Evolutionary conservation across 2,329 filamentous ascomycete genomes (phyloP).

Genomic region (Lasiodiplodia gonubiensis): DNA sequence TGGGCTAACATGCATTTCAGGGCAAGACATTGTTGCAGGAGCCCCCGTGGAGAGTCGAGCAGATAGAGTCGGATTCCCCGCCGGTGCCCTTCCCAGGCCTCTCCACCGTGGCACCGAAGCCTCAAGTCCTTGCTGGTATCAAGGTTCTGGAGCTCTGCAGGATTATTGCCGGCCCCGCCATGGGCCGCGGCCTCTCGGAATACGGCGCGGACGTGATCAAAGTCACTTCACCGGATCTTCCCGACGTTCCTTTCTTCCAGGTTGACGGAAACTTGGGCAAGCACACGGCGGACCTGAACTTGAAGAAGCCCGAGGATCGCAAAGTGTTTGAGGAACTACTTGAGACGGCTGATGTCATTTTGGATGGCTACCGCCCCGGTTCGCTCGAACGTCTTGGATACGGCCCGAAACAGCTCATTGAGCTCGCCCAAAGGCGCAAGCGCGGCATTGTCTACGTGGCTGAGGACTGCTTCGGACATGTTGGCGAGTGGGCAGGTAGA

Average conservation of each 20-base stretch:
- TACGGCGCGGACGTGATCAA: constrained; percentile 78
- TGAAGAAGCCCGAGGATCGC: constrained; percentile 62
- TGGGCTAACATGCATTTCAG: constrained; percentile 35
- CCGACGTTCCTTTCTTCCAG: constrained; percentile 74
- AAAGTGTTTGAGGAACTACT: constrained; percentile 64
- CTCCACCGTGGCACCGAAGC: constrained; percentile 44
- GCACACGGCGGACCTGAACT: constrained; percentile 67
- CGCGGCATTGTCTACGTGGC: constrained; percentile 71
- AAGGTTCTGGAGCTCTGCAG: constrained; percentile 77
- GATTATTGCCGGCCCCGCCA: constrained; percentile 76
- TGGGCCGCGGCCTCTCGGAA: constrained; percentile 73
- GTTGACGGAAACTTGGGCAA: constrained; percentile 76
- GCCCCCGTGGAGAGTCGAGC: constrained; percentile 56
- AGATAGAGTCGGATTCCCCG: constrained; percentile 58
- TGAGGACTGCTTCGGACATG: constrained; percentile 74
- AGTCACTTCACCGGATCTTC: constrained; percentile 70
- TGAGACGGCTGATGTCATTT: constrained; percentile 67
- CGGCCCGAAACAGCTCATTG: constrained; percentile 60
- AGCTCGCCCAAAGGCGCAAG: constrained; percentile 60
- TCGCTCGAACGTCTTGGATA: constrained; percentile 69
- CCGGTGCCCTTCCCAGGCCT: constrained; percentile 54
- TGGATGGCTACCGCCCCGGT: constrained; percentile 73
- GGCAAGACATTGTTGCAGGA: constrained; percentile 49
- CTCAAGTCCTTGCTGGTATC: constrained; percentile 61
- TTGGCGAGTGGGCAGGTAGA: constrained; percentile 66